These are phyloP conservation scores for Hymenoscyphus salicellus DNA, from an alignment of 2,329 filamentous ascomycete species.

Conservation along the genomic window DNA sequence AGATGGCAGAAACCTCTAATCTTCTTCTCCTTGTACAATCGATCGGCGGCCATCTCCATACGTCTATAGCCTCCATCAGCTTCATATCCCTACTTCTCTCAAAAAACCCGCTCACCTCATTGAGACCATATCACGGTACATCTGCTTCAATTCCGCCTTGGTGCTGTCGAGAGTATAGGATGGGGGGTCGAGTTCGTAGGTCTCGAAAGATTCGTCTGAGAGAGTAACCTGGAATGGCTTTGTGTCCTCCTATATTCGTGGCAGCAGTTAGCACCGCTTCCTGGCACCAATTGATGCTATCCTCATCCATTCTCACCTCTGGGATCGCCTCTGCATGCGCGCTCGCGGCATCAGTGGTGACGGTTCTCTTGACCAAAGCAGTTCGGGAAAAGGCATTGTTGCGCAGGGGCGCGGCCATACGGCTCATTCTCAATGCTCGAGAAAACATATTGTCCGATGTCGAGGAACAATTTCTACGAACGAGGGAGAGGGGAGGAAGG, in stretches of 20 bases:
- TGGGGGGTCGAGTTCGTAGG: constrained; percentile 96
- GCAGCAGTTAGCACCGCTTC: constrained; percentile 7
- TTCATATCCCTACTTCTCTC: not conserved
- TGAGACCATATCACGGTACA: constrained; percentile 97
- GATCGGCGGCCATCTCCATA: constrained; percentile 99
- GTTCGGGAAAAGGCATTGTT: constrained; percentile 28
- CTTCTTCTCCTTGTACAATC: constrained; percentile 99
- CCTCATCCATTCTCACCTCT: constrained; percentile 47
- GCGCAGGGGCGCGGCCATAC: constrained; percentile 54
- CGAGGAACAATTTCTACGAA: not conserved
- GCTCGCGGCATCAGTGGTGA: constrained; percentile 94
- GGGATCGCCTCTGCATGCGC: constrained; percentile 74
- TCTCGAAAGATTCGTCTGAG: constrained; percentile 98
- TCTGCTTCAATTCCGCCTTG: constrained; percentile 97
- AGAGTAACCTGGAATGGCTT: constrained; percentile 88
- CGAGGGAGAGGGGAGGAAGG: constrained; percentile 1
- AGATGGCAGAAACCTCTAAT: constrained; percentile 99
- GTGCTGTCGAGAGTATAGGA: constrained; percentile 89
- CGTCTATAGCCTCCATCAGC: constrained; percentile 56
- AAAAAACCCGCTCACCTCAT: constrained; percentile 65
- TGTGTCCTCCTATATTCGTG: constrained; percentile 71
- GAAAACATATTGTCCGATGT: constrained; percentile 60
- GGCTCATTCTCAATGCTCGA: constrained; percentile 63
- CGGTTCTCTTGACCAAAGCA: constrained; percentile 57
- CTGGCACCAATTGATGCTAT: constrained; percentile 5